Evolutionary conservation across 352 stramenopile genomes (phyloP).

Genomic region (Globisporangium nagaii): DNA sequence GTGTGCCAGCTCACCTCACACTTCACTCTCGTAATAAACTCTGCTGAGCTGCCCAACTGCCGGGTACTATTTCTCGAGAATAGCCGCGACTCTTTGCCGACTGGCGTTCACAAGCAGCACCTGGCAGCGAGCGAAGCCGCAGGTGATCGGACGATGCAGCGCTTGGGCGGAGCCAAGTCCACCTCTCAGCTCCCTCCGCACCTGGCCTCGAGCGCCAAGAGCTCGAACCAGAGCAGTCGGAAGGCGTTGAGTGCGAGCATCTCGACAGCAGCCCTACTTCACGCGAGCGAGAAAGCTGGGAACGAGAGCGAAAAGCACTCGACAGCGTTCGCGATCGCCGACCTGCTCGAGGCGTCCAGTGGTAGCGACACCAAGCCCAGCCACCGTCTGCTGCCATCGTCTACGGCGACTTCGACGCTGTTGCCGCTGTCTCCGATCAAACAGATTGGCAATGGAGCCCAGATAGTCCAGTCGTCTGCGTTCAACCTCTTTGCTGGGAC

Average conservation of each 20-base stretch:
- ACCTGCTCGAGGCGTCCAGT: conserved; percentile 13
- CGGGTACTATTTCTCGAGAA: no score
- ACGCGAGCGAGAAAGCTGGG: background rate
- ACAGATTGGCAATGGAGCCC: background rate
- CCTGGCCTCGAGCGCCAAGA: background rate
- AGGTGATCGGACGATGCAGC: conserved; percentile 7
- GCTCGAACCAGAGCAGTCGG: background rate
- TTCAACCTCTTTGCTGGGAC: conserved; percentile 1
- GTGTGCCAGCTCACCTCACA: no score
- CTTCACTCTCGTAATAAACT: no score
- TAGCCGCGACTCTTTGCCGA: background rate
- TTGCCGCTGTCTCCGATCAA: conserved; percentile 9
- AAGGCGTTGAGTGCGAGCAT: conserved; percentile 29
- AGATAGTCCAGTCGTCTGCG: background rate
- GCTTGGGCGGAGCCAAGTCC: background rate
- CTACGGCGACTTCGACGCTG: no score
- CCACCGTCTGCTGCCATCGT: no score
- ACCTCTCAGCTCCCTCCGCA: background rate
- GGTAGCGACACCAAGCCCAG: background rate
- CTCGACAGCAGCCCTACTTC: conserved; percentile 22
- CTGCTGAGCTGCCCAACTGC: no score
- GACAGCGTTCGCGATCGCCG: conserved; percentile 23
- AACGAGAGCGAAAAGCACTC: background rate
- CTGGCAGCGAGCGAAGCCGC: no score
- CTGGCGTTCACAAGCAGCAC: background rate